Percentiles rank a stretch among this genome's conserved stretches.
These are phyloP conservation scores for Pascua guehoae DNA, from an alignment of 1,284 basidiomycete genomes.

Conservation along the genomic window DNA sequence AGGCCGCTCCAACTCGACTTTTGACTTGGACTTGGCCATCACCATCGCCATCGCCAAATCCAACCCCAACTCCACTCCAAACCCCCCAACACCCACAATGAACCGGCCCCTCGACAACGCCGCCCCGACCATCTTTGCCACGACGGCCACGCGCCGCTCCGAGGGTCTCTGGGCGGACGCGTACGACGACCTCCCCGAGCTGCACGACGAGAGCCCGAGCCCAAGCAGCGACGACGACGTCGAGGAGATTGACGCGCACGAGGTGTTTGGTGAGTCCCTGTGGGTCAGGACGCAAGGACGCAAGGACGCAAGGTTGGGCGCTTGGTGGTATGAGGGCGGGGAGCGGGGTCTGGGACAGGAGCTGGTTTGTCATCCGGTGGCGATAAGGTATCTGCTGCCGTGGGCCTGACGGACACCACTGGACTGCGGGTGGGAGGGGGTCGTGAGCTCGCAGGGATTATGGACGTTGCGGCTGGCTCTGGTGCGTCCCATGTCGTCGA, in stretches of 20 bases:
- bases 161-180: constrained; percentile 17
- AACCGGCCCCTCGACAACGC: constrained; percentile 42
- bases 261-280: constrained; percentile 54
- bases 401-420: too few relatives aligned
- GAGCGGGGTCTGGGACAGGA: too few relatives aligned
- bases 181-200: constrained; percentile 1
- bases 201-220: not conserved
- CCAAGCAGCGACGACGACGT: constrained; percentile 24
- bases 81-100: constrained; percentile 27
- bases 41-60: too few relatives aligned
- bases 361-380: not conserved
- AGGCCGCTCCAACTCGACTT: not conserved
- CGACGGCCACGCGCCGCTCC: constrained; percentile 18
- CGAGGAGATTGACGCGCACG: constrained; percentile 60
- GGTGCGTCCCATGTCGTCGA: too few relatives aligned
- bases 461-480: too few relatives aligned
- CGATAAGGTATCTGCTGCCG: not conserved
- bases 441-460: too few relatives aligned
- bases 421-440: too few relatives aligned
- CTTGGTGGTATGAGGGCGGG: too few relatives aligned
- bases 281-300: not conserved
- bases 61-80: not conserved
- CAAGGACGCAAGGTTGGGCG: too few relatives aligned
- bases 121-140: constrained; percentile 44
- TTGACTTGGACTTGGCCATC: too few relatives aligned